Evolutionary conservation across 2,329 filamentous ascomycete species (phyloP).

Genomic region (Cytospora piceae): DNA sequence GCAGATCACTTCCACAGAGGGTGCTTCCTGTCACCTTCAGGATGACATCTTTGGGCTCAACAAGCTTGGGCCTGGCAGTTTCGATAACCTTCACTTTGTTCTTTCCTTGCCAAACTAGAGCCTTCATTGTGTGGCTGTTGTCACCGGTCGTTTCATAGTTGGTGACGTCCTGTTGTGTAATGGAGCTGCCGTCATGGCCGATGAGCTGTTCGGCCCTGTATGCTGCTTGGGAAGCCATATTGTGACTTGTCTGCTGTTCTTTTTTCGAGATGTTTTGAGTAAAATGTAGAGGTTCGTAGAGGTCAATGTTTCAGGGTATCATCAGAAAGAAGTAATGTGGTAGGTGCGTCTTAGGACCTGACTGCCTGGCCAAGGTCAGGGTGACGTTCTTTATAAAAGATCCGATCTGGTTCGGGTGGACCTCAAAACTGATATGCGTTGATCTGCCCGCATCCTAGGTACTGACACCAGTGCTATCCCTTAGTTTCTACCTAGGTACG

Average conservation of each 20-base stretch:
- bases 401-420: neutral
- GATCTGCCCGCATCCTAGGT: neutral
- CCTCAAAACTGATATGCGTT: neutral
- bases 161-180: constrained; percentile 69
- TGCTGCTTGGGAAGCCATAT: constrained; percentile 69
- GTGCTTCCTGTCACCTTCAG: constrained; percentile 72
- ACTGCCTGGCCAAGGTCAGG: neutral
- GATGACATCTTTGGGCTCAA: constrained; percentile 78
- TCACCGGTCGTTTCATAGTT: constrained; percentile 58
- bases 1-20: constrained; percentile 62
- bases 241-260: neutral
- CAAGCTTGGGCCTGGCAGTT: constrained; percentile 69
- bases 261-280: neutral
- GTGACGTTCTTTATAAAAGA: neutral
- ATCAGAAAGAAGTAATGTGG: neutral
- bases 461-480: neutral
- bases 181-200: constrained; percentile 68
- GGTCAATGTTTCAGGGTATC: neutral
- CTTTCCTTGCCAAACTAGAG: constrained; percentile 81
- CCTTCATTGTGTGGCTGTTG: constrained; percentile 71
- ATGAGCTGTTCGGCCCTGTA: constrained; percentile 67
- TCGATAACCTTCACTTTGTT: constrained; percentile 74
- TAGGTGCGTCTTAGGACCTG: neutral
- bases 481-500: neutral
- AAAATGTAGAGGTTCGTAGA: too few species aligned